Conservation (phyloP, 1,284 basidiomycete species). For the Puccinia novopanici region DNA sequence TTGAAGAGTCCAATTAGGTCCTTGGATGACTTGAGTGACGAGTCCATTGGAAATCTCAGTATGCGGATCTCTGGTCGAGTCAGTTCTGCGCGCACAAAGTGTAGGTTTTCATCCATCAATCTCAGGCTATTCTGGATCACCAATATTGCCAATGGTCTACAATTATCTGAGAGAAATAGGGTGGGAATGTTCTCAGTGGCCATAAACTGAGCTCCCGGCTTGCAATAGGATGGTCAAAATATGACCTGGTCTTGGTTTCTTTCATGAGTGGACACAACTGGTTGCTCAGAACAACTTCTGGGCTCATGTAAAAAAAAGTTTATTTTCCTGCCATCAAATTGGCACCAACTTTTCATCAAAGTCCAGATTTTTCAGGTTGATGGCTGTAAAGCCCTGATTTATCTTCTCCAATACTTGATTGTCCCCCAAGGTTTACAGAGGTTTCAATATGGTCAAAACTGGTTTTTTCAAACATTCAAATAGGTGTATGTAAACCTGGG, state of each 20-base stretch:
- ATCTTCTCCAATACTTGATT: slow-evolving; percentile 10
- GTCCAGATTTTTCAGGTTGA: not conserved
- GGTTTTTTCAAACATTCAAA: not conserved
- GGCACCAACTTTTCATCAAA: not conserved
- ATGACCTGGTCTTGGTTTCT: not conserved
- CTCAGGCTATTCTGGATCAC: not conserved
- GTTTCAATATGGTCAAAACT: not conserved
- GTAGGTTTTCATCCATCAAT: not conserved
- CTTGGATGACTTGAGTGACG: not conserved
- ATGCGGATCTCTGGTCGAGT: too few species aligned
- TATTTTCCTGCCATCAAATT: not conserved
- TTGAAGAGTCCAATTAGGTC: not conserved
- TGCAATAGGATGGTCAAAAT: not conserved
- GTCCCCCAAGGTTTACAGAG: not conserved
- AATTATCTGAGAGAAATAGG: not conserved
- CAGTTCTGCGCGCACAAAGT: not conserved
- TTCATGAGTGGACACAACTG: not conserved
- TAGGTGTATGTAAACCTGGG: not conserved
- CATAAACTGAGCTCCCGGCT: not conserved
- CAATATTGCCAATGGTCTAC: not conserved
- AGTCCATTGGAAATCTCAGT: not conserved
- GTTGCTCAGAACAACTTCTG: not conserved
- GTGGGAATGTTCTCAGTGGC: not conserved
- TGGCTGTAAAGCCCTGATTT: not conserved
- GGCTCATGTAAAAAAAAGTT: not conserved